Percentiles rank a stretch among this genome's conserved stretches.
These are phyloP conservation scores for Elsinoe arachidis DNA, from an alignment of 2,329 filamentous ascomycete genomes.

Conservation along the genomic window DNA sequence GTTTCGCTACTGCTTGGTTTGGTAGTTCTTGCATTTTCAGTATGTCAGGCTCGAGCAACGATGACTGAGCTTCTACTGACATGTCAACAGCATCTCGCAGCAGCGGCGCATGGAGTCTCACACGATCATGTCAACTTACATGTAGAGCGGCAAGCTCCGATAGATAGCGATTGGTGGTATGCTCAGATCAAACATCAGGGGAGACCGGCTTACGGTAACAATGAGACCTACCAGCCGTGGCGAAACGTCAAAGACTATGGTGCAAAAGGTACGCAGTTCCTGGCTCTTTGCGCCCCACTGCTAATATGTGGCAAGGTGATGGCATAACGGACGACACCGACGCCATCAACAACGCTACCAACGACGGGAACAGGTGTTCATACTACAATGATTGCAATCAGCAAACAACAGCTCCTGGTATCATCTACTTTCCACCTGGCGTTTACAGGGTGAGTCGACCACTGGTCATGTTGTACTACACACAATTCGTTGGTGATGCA, in stretches of 20 bases:
- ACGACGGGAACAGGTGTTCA: slow-evolving; percentile 24
- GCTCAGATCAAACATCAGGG: slow-evolving; percentile 36
- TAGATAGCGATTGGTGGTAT: slow-evolving; percentile 29
- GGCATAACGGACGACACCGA: slow-evolving; percentile 24
- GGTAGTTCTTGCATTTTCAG: background rate
- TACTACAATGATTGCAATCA: slow-evolving; percentile 19
- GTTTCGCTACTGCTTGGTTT: background rate
- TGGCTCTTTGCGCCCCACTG: background rate
- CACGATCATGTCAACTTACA: slow-evolving; percentile 11
- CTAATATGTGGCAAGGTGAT: slow-evolving; percentile 18
- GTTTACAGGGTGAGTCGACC: slow-evolving; percentile 42
- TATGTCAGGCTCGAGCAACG: background rate
- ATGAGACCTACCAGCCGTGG: slow-evolving; percentile 34
- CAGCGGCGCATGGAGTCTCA: background rate
- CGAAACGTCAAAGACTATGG: slow-evolving; percentile 37
- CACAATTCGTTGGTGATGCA: slow-evolving; percentile 22
- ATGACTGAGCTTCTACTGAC: background rate
- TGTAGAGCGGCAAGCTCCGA: slow-evolving; percentile 11
- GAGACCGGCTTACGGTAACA: slow-evolving; percentile 29
- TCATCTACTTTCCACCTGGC: slow-evolving; percentile 51
- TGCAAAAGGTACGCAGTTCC: slow-evolving; percentile 28
- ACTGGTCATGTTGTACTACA: slow-evolving; percentile 22
- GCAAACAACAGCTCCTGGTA: slow-evolving; percentile 36
- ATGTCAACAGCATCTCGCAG: background rate
- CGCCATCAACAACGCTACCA: slow-evolving; percentile 29